Evolutionary conservation across 2,329 filamentous ascomycete genomes (phyloP), one percentile per base, ranked within the genome.

Genomic region (Malbranchea cinnamomea): DNA sequence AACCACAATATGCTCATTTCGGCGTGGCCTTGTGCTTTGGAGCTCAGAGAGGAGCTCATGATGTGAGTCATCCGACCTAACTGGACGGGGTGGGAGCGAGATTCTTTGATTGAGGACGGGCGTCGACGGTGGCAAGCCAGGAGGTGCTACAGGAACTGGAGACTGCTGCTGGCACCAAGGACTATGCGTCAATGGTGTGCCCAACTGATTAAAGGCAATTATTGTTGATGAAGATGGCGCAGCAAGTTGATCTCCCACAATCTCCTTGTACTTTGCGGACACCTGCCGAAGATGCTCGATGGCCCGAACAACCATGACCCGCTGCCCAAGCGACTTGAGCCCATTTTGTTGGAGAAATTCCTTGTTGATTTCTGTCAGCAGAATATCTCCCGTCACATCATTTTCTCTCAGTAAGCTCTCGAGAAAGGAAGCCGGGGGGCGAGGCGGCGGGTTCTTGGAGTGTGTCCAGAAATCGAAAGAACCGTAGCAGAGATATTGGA

Each of bases 351-450:
- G 51, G 9, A 73, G 52, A 1, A 58, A 54, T 2, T 46, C 38
- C 22, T 59, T 57, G 13, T 67, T 52, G 7, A 76, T 59, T 19
- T 65, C 59, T 14, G 65, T 69, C 1, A 87, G 56, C 0, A 85
- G 59, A 0, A 66, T 62, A 25, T 69, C 60, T 2, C 81, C 81
- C 32, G 74, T 70, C 4, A 87, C 59, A 5, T 74, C 63, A 32
- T 81, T 65, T 1, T 74, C 64, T 5, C 63, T 57, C 4, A 91
- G 52, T 4, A 56, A 57, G 12, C 47, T 45, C 34, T 72, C 67
- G 3, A 91, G 60, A 0, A 47, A 28, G 0, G 45, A 43, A 0
- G 64, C 53, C 29, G 78, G 60, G 4, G 73, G 70, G 5, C 72
- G 54, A 33, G 48, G 46, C 10, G 42, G 36, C 5, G 42, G 41